Conservation (phyloP, 768 basidiomycete genomes). For the Ramaria rubella region DNA sequence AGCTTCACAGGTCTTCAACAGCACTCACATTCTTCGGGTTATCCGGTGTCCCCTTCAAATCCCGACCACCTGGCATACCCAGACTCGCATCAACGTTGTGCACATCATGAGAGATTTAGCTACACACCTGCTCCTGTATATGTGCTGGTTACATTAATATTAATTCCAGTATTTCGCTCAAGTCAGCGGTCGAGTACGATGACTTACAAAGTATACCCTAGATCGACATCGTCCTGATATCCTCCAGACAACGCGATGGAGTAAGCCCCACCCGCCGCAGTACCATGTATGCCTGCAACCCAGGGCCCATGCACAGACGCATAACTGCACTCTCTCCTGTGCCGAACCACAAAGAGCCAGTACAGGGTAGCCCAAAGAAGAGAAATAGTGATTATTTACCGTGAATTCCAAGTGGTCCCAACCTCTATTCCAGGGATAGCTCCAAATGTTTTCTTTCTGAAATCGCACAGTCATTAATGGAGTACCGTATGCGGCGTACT, state of each 20-base stretch:
- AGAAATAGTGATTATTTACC: conserved; percentile 26
- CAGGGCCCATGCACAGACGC: conserved; percentile 83
- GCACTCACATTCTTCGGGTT: conserved; percentile 73
- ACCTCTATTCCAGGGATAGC: conserved; percentile 71
- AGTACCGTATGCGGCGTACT: no score
- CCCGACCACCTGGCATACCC: conserved; percentile 62
- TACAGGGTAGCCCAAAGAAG: neutral
- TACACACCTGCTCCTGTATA: conserved; percentile 81
- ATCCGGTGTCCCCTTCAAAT: conserved; percentile 76
- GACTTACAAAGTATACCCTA: conserved; percentile 79
- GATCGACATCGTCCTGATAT: conserved; percentile 79
- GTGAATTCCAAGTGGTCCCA: conserved; percentile 77
- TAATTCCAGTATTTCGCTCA: neutral
- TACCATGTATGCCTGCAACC: conserved; percentile 75
- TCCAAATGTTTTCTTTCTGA: conserved; percentile 66
- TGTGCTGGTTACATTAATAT: conserved; percentile 39
- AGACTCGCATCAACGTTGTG: neutral
- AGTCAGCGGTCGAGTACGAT: neutral
- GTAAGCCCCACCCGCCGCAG: conserved; percentile 59
- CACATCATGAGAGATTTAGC: no score
- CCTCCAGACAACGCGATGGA: conserved; percentile 87
- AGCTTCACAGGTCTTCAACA: conserved; percentile 1
- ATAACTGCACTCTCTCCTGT: conserved; percentile 54
- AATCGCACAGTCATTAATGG: no score
- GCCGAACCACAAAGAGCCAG: neutral